phyloP scores from a whole-genome alignment of 805 yeast genomes.

The Kuraishia ogatae region DNA sequence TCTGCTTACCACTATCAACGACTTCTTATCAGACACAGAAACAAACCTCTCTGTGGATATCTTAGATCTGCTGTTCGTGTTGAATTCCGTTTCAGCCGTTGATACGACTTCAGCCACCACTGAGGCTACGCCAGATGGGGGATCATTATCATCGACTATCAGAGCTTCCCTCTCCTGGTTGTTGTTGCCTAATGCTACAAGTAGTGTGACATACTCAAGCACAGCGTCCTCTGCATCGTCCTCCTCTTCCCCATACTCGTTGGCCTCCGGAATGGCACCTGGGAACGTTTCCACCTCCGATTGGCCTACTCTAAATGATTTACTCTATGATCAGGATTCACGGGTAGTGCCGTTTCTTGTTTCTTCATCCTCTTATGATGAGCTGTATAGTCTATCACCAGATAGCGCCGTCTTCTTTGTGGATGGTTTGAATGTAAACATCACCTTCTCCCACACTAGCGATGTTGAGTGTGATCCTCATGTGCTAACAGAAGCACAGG shows the following conservation, averaged over 20 bases:
- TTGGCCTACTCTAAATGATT: conserved; percentile 25
- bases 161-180: background rate
- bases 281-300: conserved; percentile 8
- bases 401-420: conserved; percentile 7
- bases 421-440: background rate
- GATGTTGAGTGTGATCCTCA: background rate
- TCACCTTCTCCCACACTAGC: background rate
- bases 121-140: background rate
- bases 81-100: conserved; percentile 15
- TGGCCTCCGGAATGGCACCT: background rate
- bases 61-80: conserved; percentile 29
- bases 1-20: conserved; percentile 19
- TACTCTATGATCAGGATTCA: conserved; percentile 24
- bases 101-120: background rate
- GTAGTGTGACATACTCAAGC: background rate
- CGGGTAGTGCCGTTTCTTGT: conserved; percentile 29
- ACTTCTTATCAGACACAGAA: conserved; percentile 31
- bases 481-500: background rate
- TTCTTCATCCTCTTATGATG: conserved; percentile 7
- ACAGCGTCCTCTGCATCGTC: background rate
- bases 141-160: background rate
- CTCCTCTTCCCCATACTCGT: background rate
- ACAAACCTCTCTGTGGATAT: conserved; percentile 36
- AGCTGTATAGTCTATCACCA: conserved; percentile 18
- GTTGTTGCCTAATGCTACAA: background rate